These are phyloP conservation scores for Diaporthe nobilis DNA, from an alignment of 2,329 filamentous ascomycete genomes.

Conservation along the genomic window DNA sequence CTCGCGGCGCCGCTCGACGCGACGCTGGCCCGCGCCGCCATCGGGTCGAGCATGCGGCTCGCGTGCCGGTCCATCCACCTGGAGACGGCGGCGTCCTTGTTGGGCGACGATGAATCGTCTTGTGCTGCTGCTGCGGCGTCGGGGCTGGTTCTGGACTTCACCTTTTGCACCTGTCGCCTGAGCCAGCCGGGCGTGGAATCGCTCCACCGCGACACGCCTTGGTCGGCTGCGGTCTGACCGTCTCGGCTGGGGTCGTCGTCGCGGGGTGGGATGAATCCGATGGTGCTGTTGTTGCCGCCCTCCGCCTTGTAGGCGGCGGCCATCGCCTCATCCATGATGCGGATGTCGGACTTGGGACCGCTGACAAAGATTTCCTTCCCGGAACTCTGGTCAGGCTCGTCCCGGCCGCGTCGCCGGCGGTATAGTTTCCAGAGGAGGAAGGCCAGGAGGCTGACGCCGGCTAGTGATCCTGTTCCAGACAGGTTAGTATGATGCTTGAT, in stretches of 20 bases:
- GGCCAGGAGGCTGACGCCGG: conserved; percentile 14
- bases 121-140: background rate
- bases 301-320: conserved; percentile 22
- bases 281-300: background rate
- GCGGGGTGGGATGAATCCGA: background rate
- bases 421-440: conserved; percentile 24
- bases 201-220: conserved; percentile 16
- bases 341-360: conserved; percentile 27
- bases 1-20: conserved; percentile 16
- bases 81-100: conserved; percentile 23
- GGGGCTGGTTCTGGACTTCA: background rate
- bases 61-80: conserved; percentile 33
- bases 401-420: conserved; percentile 16
- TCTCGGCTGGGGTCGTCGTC: background rate
- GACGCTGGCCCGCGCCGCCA: conserved; percentile 32
- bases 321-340: conserved; percentile 17
- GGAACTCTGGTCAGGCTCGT: background rate
- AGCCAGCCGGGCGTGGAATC: conserved; percentile 25
- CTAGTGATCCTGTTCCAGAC: conserved; percentile 23
- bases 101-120: background rate
- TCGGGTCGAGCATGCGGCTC: conserved; percentile 36
- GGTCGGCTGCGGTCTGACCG: background rate
- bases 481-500: background rate
- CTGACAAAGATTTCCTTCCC: background rate
- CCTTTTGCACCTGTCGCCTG: conserved; percentile 26